Base-by-base conservation (phyloP, 106 monocot species). In the Dendrobium catenatum region DNA sequence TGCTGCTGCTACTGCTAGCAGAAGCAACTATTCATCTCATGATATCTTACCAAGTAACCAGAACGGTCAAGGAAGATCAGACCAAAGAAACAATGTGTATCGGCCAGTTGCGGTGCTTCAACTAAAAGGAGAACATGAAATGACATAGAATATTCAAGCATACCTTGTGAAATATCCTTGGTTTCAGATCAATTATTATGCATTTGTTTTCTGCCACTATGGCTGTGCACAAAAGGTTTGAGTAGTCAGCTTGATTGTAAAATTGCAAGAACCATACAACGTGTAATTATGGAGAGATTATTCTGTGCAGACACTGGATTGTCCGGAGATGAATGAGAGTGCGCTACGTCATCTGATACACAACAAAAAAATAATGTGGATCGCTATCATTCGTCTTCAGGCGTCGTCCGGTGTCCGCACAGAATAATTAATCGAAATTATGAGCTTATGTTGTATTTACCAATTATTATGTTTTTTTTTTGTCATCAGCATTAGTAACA, bases 41-140 rank as follows among this genome's bases (percentile, higher is more conserved):
- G 78, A 79, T 55, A 16, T 55, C 43, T 41, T 26, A 9, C n/a
- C 73, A 7, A 81, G 42, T 16, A 77, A 72, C 42, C 86, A 82
- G 75, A 56, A 77, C 24, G 85, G 80, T 6, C 82, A 84, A 42
- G 44, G 66, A 19, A 79, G 58, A 82, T 68, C 26, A 70, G 86
- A 80, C 7, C 44, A 17, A 11, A 72, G 61, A 66, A 70, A 76
- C 68, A 84, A 79, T 70, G 72, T 67, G 61, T 46, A 31, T 40
- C n/a, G 76, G 17, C 85, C 82, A 0, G 61, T 80, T 22, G 44
- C 76, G 9, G 61, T 83, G 81, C 87, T 68, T 49, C 84, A 76
- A 80, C 55, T 85, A 64, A 85, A 88, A 77, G 83, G 83, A 42
- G 85, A 87, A 64, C 70, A 83, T 22, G 20, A 79, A 48, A 79